Evolutionary conservation across 441 rosid species (phyloP), one percentile per base, ranked within the genome.

Genomic region (Kokia cookei): DNA sequence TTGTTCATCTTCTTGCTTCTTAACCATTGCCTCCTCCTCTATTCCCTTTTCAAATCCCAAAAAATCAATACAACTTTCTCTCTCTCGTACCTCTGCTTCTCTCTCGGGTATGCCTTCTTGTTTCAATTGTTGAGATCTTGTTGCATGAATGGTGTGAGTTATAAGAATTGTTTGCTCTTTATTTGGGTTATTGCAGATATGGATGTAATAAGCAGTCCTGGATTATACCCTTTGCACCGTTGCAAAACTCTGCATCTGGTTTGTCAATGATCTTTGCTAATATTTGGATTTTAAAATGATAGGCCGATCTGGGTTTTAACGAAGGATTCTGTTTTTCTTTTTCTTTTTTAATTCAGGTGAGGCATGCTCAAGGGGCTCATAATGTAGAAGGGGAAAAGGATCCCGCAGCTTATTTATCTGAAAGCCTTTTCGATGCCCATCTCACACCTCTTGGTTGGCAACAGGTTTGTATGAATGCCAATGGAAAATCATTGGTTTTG

Each of bases 351-450:
- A 32, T 81, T 35, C 65, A 93, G 99, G 94, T 95, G 74, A 90
- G 99, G 86, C 99, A 95, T 84, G 97, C 97, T 53, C 90, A 95
- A 60, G 99, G 94, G 54, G 73, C 85, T 72, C 99, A 95, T 78
- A 93, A 93, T 53, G 88, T 88, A 11, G 93, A 84, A 68, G 91
- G 90, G 50, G 87, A 82, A 53, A 86, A 80, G 65, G 83, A 86
- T 63, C 83, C 76, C 15, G 71, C 67, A 26, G 86, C 90, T 24
- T 80, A 83, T 24, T 67, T 77, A 65, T 88, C 91, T 40, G 82
- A 84, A 24, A 77, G 87, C 5, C 76, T 83, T 68, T 85, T 95
- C 66, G 99, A 95, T 85, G 93, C 98, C 40, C 88, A 76, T 3
- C 86, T 95, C 51, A 87, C 96, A 0, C 88, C 93, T 81, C 86